These are phyloP conservation scores for Recurvomyces mirabilis DNA, from an alignment of 495 filamentous ascomycete genomes.

Conservation along the genomic window DNA sequence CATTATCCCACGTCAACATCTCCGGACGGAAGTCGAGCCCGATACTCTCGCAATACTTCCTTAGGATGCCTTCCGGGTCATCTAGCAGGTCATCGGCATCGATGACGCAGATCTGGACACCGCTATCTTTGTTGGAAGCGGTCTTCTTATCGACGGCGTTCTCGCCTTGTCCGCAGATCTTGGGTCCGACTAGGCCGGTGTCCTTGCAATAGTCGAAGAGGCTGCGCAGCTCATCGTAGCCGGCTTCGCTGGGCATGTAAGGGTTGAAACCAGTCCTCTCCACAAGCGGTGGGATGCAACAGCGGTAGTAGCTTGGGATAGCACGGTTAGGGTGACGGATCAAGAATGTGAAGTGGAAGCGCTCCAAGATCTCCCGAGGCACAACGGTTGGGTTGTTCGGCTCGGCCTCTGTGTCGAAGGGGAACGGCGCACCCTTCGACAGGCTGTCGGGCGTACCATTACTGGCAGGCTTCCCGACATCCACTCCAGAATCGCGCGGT, in stretches of 20 bases:
- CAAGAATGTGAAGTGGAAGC: conserved; percentile 92
- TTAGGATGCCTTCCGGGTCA: conserved; percentile 58
- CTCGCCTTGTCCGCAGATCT: conserved; percentile 39
- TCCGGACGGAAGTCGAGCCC: conserved; percentile 56
- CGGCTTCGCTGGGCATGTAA: conserved; percentile 78
- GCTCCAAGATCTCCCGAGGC: conserved; percentile 51
- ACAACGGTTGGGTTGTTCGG: conserved; percentile 73
- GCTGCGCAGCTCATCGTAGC: conserved; percentile 74
- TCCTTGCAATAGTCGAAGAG: conserved; percentile 70
- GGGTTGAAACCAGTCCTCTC: conserved; percentile 70
- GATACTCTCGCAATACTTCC: conserved; percentile 66
- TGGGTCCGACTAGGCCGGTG: conserved; percentile 52
- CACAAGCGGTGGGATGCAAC: conserved; percentile 81
- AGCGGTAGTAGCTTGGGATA: conserved; percentile 88
- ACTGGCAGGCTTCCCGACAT: conserved; percentile 14
- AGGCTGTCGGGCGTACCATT: conserved; percentile 23
- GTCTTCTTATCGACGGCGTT: conserved; percentile 11
- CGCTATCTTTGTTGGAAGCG: conserved; percentile 27
- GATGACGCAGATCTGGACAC: conserved; percentile 66
- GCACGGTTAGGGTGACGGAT: conserved; percentile 84
- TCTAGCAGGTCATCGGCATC: conserved; percentile 93
- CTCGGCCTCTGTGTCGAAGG: conserved; percentile 46
- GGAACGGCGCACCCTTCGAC: conserved; percentile 36
- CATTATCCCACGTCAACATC: conserved; percentile 77
- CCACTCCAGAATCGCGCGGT: conserved; percentile 13